Conservation (phyloP, 805 yeast species). For the Candida wancherniae region DNA sequence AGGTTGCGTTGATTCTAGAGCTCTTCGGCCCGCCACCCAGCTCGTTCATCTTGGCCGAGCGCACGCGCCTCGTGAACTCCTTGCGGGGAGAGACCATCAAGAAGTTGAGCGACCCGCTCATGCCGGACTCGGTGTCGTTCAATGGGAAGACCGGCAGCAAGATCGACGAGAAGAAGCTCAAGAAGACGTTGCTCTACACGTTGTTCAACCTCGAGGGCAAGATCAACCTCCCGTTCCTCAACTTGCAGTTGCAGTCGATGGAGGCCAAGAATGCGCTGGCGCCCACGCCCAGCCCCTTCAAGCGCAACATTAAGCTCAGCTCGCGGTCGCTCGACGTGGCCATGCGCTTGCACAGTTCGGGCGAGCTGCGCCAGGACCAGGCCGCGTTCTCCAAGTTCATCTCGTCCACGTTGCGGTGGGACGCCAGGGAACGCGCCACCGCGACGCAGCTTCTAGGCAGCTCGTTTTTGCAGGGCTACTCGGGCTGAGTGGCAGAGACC, state of each 20-base stretch:
- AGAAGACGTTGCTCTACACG: constrained; percentile 32
- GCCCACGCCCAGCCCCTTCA: constrained; percentile 9
- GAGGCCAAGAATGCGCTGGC: constrained; percentile 4
- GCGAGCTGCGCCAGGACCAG: constrained; percentile 12
- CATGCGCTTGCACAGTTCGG: constrained; percentile 18
- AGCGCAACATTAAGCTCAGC: constrained; percentile 24
- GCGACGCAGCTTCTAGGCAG: constrained; percentile 8
- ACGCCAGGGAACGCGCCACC: constrained; percentile 17
- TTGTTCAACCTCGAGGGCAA: constrained; percentile 38
- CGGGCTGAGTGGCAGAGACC: no score
- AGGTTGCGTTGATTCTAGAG: constrained; percentile 39
- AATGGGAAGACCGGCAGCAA: constrained; percentile 4
- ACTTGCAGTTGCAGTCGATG: constrained; percentile 19
- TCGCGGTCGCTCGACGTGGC: constrained; percentile 29
- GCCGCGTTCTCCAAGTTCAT: constrained; percentile 25
- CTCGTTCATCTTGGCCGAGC: constrained; percentile 32
- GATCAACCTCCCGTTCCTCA: constrained; percentile 30
- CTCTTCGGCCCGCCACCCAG: constrained; percentile 46
- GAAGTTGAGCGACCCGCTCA: constrained; percentile 11
- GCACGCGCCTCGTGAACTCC: constrained; percentile 31
- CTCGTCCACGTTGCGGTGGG: constrained; percentile 33
- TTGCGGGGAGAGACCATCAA: constrained; percentile 13
- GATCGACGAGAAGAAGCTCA: constrained; percentile 29
- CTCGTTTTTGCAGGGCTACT: constrained; percentile 6
- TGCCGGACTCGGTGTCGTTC: constrained; percentile 8